Base-by-base conservation (phyloP, 1,284 basidiomycete species). In the Puccinia coronata region DNA sequence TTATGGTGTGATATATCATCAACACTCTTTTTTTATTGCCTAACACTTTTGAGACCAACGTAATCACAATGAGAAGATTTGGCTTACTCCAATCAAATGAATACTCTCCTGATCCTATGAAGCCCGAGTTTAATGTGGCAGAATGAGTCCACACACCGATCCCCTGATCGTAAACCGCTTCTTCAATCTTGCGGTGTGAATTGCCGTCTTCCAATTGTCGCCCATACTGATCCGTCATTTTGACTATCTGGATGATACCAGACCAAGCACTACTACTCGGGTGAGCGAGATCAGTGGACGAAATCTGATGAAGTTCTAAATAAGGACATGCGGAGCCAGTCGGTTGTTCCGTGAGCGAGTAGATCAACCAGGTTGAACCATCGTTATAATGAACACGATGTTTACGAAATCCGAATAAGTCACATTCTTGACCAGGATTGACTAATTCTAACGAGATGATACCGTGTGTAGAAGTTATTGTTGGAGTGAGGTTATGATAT, bases 161-260 rank as follows among this genome's bases (percentile, higher is more conserved):
- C 9, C 72, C 80, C 11, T 53, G 61, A 49, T 81, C 72, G 55
- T 81, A 81, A 59, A 70, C 55, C 11, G n/a, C 28, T 65, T 81
- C 80, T 59, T 81, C 80, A 31, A 14, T 43, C 2, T 36, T 23
- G 31, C 79, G 70, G 47, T 80, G 79, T 28, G 47, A 36, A 34
- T 72, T 72, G 39, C n/a, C n/a, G n/a, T 59, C 55, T 73, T n/a
- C 55, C 28, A 72, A 63, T 18, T 61, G 47, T 55, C 51, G 71
- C 23, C 41, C 70, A 69, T 81, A 75, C 57, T 67, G n/a, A 23
- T 75, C 72, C 55, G 72, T 81, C 72, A 81, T 74, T 39, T 74
- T 81, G 39, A 81, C 80, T 5, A 81, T 36, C 55, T 81, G 80
- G 28, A 81, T 75, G 14, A 81, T 81, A 25, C 80, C 80, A 34